A percentile compares a stretch with the other conserved stretches of the same genome.
Evolutionary conservation across 306 rosid genomes (phyloP).

Genomic region (Crotalaria pallida): DNA sequence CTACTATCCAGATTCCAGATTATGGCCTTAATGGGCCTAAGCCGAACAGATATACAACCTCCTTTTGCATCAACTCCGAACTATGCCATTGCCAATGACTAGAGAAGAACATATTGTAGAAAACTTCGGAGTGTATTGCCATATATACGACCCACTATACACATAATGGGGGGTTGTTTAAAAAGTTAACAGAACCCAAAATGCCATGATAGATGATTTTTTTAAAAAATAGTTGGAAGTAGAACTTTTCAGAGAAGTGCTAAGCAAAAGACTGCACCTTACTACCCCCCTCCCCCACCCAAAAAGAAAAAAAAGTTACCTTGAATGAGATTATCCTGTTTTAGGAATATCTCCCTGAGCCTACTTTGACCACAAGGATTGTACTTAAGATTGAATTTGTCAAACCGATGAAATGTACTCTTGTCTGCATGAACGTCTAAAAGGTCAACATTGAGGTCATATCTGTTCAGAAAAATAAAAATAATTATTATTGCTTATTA

Average conservation of each 20-base stretch:
- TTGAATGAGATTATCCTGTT: conserved; percentile 98
- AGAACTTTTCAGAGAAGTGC: background rate
- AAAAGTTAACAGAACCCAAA: background rate
- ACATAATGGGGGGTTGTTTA: background rate
- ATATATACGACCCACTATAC: background rate
- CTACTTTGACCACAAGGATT: conserved; percentile 99
- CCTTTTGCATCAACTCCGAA: too few species aligned
- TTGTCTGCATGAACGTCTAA: conserved; percentile 99
- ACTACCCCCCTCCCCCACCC: background rate
- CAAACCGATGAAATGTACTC: conserved; percentile 99
- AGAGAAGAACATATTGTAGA: too few species aligned
- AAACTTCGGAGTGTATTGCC: background rate
- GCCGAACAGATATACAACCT: too few species aligned
- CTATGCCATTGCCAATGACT: too few species aligned
- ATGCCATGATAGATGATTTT: background rate
- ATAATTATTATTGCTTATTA: conserved; percentile 16
- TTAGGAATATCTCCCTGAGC: conserved; percentile 95
- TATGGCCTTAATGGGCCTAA: too few species aligned
- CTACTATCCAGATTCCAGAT: too few species aligned
- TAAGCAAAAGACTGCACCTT: background rate
- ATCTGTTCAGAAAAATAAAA: conserved; percentile 47
- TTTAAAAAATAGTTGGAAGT: background rate
- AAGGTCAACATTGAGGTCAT: conserved; percentile 98
- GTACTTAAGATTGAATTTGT: conserved; percentile 95
- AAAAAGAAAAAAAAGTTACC: conserved; percentile 43